These are phyloP conservation scores for Dioscorea dumetorum DNA, from an alignment of 106 monocot species.

Conservation along the genomic window DNA sequence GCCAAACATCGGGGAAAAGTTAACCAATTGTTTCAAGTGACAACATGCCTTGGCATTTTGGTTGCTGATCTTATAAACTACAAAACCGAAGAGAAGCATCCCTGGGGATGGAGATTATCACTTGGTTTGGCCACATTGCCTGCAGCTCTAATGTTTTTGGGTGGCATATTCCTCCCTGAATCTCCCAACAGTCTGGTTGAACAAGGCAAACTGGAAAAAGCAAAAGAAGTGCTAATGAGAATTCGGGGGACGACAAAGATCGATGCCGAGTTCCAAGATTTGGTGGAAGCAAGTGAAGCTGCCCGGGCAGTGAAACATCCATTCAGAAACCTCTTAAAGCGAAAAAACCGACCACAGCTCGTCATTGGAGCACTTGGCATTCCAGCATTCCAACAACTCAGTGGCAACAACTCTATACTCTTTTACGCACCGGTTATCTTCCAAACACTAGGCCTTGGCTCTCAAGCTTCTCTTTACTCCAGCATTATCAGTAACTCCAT, in stretches of 20 bases:
- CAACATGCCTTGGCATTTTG: slow-evolving; percentile 40
- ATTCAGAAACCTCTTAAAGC: slow-evolving; percentile 38
- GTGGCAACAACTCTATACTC: slow-evolving; percentile 44
- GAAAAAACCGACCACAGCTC: slow-evolving; percentile 37
- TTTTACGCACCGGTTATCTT: slow-evolving; percentile 54
- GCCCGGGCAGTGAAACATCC: slow-evolving; percentile 42
- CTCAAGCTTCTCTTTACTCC: slow-evolving; percentile 41
- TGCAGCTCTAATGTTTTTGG: slow-evolving; percentile 51
- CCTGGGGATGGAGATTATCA: slow-evolving; percentile 73
- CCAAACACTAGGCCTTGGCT: slow-evolving; percentile 47
- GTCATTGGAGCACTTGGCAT: slow-evolving; percentile 45
- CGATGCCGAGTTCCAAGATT: slow-evolving; percentile 39
- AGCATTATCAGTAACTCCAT: slow-evolving; percentile 36
- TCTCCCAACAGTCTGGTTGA: slow-evolving; percentile 56
- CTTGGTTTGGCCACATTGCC: slow-evolving; percentile 49
- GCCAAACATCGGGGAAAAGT: slow-evolving; percentile 48
- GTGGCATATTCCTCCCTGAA: slow-evolving; percentile 41
- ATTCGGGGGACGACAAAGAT: slow-evolving; percentile 36
- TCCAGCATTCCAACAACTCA: slow-evolving; percentile 53
- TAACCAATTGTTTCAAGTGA: slow-evolving; percentile 60
- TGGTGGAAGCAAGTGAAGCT: slow-evolving; percentile 39
- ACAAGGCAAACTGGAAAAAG: slow-evolving; percentile 37
- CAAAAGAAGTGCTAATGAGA: slow-evolving; percentile 21
- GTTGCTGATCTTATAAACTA: slow-evolving; percentile 60
- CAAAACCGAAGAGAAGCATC: slow-evolving; percentile 45